Conservation (phyloP, 163 green algal species). For the Scenedesmus sp. region DNA sequence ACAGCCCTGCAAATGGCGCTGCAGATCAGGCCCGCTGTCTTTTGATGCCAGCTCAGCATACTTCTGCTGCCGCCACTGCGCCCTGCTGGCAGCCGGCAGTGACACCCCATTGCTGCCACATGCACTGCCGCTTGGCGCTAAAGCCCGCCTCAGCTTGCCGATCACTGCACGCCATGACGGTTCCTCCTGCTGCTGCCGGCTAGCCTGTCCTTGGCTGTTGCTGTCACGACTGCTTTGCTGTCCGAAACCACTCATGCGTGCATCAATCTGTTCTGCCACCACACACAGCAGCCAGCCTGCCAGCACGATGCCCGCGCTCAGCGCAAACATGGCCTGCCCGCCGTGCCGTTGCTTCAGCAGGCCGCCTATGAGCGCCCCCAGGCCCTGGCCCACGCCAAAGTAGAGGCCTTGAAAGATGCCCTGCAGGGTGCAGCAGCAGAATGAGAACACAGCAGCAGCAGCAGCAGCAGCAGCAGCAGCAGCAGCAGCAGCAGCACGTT, state of each 20-base stretch:
- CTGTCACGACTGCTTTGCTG: background rate
- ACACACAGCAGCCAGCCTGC: conserved; percentile 32
- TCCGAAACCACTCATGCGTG: background rate
- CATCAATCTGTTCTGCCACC: background rate
- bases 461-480: background rate
- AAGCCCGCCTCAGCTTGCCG: too few species aligned
- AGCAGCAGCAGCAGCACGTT: too few species aligned
- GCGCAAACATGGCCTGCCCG: conserved; percentile 54
- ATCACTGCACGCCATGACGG: too few species aligned
- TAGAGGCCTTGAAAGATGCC: conserved; percentile 58
- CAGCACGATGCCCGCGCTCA: conserved; percentile 13
- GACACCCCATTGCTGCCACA: background rate
- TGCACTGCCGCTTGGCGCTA: background rate
- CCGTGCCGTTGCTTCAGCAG: conserved; percentile 42
- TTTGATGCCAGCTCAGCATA: conserved; percentile 31
- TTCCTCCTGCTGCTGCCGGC: background rate
- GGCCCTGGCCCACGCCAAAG: conserved; percentile 57
- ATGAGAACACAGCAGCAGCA: background rate
- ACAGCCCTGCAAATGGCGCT: background rate
- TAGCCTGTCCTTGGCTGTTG: background rate
- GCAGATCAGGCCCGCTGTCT: conserved; percentile 43
- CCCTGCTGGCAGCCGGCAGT: background rate
- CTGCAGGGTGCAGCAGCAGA: conserved; percentile 25
- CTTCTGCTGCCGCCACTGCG: background rate
- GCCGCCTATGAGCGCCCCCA: conserved; percentile 50